phyloP scores from a whole-genome alignment of 108 stramenopile genomes.

The Ochromonas danica region DNA sequence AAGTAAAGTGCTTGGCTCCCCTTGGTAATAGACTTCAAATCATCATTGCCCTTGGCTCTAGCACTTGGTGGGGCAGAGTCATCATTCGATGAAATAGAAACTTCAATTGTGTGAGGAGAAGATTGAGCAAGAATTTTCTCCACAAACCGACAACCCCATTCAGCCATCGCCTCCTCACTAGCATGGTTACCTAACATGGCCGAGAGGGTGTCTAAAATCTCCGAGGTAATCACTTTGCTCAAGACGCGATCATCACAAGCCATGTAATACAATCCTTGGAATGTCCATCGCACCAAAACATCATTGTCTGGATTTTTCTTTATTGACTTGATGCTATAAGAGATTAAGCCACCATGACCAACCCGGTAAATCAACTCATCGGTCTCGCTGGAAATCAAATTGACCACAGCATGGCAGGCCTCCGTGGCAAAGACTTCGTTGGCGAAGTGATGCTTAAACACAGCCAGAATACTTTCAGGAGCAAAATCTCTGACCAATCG shows the following conservation, averaged over 20 bases:
- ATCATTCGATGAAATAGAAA: too few species aligned
- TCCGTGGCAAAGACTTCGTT: background rate
- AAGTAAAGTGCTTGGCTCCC: too few species aligned
- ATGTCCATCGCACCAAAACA: background rate
- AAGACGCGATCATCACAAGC: background rate
- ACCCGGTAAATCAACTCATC: background rate
- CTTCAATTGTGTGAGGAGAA: too few species aligned
- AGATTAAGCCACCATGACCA: background rate
- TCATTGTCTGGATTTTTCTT: background rate
- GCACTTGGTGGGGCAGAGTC: too few species aligned
- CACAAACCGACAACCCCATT: constrained; percentile 16
- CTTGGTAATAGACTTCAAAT: too few species aligned
- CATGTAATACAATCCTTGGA: constrained; percentile 7
- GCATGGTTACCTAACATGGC: background rate
- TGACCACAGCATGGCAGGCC: background rate
- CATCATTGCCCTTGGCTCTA: too few species aligned
- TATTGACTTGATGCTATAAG: background rate
- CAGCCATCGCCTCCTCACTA: background rate
- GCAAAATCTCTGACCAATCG: constrained; percentile 3
- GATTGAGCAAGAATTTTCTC: background rate
- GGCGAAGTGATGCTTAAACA: background rate
- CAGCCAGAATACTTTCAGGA: constrained; percentile 5
- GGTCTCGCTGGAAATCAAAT: background rate
- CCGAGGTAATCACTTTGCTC: background rate
- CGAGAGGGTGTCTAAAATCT: background rate